Evolutionary conservation across 2,329 filamentous ascomycete species (phyloP).

Genomic region (Grosmannia serpens): DNA sequence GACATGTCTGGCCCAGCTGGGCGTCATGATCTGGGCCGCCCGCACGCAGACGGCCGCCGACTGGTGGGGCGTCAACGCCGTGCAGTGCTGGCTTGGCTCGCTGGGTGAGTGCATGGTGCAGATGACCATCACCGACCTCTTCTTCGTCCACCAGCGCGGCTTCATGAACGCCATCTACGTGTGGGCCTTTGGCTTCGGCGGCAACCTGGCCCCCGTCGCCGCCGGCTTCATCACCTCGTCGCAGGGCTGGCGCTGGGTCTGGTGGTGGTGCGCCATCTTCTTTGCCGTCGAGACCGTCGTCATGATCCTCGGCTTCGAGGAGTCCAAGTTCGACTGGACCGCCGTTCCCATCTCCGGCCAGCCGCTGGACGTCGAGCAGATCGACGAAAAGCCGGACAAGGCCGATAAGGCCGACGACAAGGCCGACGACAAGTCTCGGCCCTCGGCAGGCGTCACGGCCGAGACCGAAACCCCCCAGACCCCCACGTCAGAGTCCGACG

Average conservation of each 20-base stretch:
- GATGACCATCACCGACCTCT: constrained; percentile 41
- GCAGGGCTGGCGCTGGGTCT: constrained; percentile 37
- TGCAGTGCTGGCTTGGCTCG: constrained; percentile 29
- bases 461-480: neutral
- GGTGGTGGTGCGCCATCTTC: constrained; percentile 18
- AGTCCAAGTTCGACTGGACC: constrained; percentile 9
- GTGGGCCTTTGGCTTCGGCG: constrained; percentile 26
- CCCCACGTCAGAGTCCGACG: neutral
- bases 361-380: neutral
- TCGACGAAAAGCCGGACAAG: neutral
- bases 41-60: constrained; percentile 12
- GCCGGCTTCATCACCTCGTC: constrained; percentile 37
- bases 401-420: neutral
- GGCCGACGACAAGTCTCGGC: neutral
- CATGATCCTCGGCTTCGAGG: constrained; percentile 8
- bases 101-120: constrained; percentile 35
- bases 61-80: constrained; percentile 5
- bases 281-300: constrained; percentile 6
- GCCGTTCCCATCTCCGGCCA: neutral
- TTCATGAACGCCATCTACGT: constrained; percentile 35
- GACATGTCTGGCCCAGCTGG: constrained; percentile 31
- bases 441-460: no score
- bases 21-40: constrained; percentile 26
- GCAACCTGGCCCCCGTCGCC: constrained; percentile 29
- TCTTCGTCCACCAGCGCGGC: constrained; percentile 45